Conservation (phyloP, 345 rosid species). For the Sonneratia caseolaris region DNA sequence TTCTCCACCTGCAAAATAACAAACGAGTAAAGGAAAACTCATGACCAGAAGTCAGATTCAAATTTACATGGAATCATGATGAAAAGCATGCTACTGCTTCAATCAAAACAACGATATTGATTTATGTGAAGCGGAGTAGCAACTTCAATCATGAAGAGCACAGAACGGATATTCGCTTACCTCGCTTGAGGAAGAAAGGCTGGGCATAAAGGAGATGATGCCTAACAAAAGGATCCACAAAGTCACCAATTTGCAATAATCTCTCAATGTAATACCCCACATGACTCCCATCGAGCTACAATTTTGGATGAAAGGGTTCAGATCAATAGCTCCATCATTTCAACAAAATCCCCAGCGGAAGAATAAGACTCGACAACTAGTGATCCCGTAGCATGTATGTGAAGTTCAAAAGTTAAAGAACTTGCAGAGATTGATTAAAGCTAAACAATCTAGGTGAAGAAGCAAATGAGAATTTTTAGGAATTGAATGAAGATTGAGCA, state of each 20-base stretch:
- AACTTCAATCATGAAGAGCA: not conserved
- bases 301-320: conserved; percentile 2
- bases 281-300: conserved; percentile 18
- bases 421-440: not conserved
- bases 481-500: no score
- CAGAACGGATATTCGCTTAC: conserved; percentile 13
- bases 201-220: conserved; percentile 7
- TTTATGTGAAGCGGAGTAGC: not conserved
- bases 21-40: not conserved
- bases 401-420: not conserved
- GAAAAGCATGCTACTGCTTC: not conserved
- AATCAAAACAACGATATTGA: not conserved
- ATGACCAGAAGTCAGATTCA: not conserved
- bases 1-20: conserved; percentile 24
- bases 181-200: conserved; percentile 18
- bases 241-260: conserved; percentile 10
- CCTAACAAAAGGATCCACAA: conserved; percentile 15
- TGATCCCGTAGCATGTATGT: not conserved
- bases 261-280: not conserved
- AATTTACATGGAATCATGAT: not conserved
- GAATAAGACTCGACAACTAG: not conserved
- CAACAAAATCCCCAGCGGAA: no score
- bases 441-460: not conserved
- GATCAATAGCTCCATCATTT: not conserved
- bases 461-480: no score